Percentiles rank a stretch among this genome's conserved stretches.
Conservation (phyloP, 371 early-diverging fungal species). For the Mortierella sp. region DNA sequence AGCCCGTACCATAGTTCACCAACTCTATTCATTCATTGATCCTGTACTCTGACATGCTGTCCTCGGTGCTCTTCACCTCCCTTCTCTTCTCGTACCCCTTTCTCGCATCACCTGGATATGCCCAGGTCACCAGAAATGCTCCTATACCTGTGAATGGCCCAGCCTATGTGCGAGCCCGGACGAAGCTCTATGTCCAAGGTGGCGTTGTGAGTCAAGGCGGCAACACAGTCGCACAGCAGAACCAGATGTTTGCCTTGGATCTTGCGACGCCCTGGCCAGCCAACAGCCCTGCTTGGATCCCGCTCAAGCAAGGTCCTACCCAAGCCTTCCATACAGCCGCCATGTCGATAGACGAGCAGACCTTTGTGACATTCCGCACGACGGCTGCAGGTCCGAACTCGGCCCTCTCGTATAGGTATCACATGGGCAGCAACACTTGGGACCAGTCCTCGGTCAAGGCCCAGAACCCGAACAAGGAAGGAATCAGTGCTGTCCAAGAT, state of each 20-base stretch:
- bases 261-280: conserved; percentile 10
- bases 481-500: conserved; percentile 10
- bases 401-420: conserved; percentile 11
- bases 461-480: conserved; percentile 12
- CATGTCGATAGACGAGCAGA: conserved; percentile 1
- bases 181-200: conserved; percentile 13
- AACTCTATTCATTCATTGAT: too few species aligned
- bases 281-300: conserved; percentile 11
- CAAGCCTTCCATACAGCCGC: conserved; percentile 10
- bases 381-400: neutral
- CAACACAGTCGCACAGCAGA: conserved; percentile 22
- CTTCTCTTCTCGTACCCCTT: too few species aligned
- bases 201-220: conserved; percentile 12
- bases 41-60: too few species aligned
- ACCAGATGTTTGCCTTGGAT: conserved; percentile 15
- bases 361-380: conserved; percentile 5
- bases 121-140: too few species aligned
- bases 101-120: too few species aligned
- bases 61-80: too few species aligned
- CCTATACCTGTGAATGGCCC: too few species aligned
- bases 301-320: conserved; percentile 13
- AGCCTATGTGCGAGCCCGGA: neutral
- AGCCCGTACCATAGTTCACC: too few species aligned
- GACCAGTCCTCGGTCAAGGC: conserved; percentile 10
- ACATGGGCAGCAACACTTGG: conserved; percentile 7